These are phyloP conservation scores for Leishmania major DNA, from an alignment of 208 protist species.

Conservation along the genomic window DNA sequence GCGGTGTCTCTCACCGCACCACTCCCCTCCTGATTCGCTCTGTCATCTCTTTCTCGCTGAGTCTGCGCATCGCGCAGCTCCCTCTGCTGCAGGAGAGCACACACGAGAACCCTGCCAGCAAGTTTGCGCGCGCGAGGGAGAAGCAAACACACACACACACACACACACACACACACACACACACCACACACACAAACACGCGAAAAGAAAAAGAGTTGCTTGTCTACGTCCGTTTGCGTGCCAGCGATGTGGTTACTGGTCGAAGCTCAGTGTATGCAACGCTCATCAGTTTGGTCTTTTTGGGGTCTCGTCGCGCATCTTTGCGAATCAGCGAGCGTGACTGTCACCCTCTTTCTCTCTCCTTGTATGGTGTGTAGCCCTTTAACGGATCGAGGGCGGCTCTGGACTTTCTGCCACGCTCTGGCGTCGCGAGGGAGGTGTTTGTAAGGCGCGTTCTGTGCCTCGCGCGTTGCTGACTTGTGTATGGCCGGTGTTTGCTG, in stretches of 20 bases:
- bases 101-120: background rate
- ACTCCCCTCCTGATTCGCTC: background rate
- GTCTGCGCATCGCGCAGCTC: background rate
- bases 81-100: too few species aligned
- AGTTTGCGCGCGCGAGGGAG: background rate
- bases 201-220: background rate
- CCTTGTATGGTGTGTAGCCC: background rate
- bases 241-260: background rate
- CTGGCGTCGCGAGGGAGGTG: background rate
- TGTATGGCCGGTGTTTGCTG: background rate
- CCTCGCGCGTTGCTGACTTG: background rate
- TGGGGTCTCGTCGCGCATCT: background rate
- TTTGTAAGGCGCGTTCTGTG: background rate
- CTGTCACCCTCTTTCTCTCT: background rate
- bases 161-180: background rate
- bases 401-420: background rate
- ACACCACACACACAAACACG: background rate
- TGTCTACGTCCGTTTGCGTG: background rate
- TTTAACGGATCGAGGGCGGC: background rate
- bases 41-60: background rate
- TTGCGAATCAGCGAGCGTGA: background rate
- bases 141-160: background rate
- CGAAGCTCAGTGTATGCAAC: background rate
- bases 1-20: background rate
- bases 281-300: background rate